Base-by-base conservation (phyloP, 176 grass and related monocot genomes). In the Saccharum officinarum region DNA sequence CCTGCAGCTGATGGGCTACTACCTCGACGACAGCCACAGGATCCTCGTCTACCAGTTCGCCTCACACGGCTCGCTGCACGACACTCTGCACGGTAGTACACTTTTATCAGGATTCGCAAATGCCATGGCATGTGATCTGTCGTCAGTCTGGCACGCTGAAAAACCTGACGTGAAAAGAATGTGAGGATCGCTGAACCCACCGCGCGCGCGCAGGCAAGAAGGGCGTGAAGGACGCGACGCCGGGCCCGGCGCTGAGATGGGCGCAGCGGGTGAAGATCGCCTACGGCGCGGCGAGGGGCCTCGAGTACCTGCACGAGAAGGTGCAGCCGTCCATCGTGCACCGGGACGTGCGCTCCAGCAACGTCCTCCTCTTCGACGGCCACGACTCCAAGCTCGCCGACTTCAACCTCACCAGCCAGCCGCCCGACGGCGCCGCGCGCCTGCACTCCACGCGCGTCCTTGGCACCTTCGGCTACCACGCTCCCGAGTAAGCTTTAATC, bases 261-360 rank as follows among this genome's bases (percentile, higher is more conserved):
- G 31, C 3, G 54, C 41, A 89, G 61, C 85, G 91, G 13, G 87
- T 87, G 68, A 87, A 73, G 87, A 81, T 92, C 61, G 91, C 87
- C 2, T 89, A 87, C 62, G 91, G 87, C 50, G 80, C 87, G 25
- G 91, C 91, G 85, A 84, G 87, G 68, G 87, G 84, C 2, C 87
- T 92, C 7, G 87, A 92, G 70, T 89, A 89, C 77, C 91, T 92
- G 26, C 91, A 92, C 69, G 91, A 92, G 77, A 92, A 92, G 52
- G 64, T 84, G 63, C 87, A 92, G 41, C 91, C 91, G n/a, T 42
- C 84, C 28, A 77, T 92, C 31, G 78, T 92, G 47, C 91, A 92
- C 59, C 81, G 91, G 10, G 91, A 92, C 74, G 82, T 89, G 62
- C 65, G 91, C 14, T 92, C 91, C 8, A 92, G 91, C 91, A 92